phyloP scores from a whole-genome alignment of 495 filamentous ascomycete genomes.

The Darksidea phi region DNA sequence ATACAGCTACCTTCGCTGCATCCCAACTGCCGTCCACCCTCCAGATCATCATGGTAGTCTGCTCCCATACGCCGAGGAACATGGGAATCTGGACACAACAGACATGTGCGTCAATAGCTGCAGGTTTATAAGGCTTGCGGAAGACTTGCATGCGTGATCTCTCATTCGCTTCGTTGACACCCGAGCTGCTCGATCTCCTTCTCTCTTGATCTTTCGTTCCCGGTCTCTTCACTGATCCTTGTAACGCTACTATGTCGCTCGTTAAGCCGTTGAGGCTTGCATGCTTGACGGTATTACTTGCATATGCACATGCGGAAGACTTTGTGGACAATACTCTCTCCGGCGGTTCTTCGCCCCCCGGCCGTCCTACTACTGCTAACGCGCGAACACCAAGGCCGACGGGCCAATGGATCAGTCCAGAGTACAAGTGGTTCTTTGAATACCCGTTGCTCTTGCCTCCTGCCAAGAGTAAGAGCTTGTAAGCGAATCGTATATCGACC shows the following conservation, averaged over 20 bases:
- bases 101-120: background rate
- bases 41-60: background rate
- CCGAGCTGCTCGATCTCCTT: background rate
- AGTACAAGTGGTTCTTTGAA: constrained; percentile 49
- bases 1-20: too few species aligned
- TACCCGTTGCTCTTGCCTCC: constrained; percentile 51
- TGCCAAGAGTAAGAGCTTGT: constrained; percentile 44
- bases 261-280: too few species aligned
- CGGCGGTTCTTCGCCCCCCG: background rate
- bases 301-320: too few species aligned
- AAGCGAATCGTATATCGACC: constrained; percentile 7
- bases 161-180: background rate
- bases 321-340: too few species aligned
- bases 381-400: constrained; percentile 1
- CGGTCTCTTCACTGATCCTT: too few species aligned
- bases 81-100: background rate
- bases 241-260: too few species aligned
- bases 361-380: background rate
- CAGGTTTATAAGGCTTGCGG: background rate
- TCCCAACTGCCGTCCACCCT: background rate
- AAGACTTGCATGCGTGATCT: background rate
- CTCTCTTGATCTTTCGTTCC: too few species aligned
- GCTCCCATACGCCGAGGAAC: background rate
- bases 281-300: too few species aligned
- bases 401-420: constrained; percentile 29